Evolutionary conservation across 805 yeast genomes (phyloP).

Genomic region (Monosporozyma aquatica): DNA sequence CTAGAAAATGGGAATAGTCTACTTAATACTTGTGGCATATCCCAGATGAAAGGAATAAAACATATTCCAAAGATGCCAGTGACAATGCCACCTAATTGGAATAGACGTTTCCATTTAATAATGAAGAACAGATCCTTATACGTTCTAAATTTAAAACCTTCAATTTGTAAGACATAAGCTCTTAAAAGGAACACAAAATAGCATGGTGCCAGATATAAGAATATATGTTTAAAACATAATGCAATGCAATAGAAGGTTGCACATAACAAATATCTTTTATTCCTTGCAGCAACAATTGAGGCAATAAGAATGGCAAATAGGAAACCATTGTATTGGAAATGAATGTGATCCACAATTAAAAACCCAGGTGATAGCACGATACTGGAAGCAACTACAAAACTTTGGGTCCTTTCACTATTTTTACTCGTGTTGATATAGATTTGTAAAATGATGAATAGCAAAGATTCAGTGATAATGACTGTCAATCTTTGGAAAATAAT

Average conservation of each 20-base stretch:
- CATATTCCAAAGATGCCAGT: constrained; percentile 53
- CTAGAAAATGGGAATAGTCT: constrained; percentile 89
- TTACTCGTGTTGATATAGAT: constrained; percentile 50
- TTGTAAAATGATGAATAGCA: constrained; percentile 62
- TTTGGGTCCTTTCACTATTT: constrained; percentile 32
- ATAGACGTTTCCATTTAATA: constrained; percentile 46
- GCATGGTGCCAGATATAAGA: constrained; percentile 88
- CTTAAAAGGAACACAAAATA: constrained; percentile 73
- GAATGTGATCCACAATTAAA: constrained; percentile 86
- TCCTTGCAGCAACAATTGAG: constrained; percentile 62
- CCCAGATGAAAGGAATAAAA: constrained; percentile 70
- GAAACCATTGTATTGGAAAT: constrained; percentile 94
- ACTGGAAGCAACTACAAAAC: constrained; percentile 73
- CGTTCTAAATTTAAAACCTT: constrained; percentile 26
- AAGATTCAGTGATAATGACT: constrained; percentile 68
- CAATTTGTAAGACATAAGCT: constrained; percentile 51
- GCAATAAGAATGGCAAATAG: constrained; percentile 75
- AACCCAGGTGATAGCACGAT: constrained; percentile 84
- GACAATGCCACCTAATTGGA: constrained; percentile 58
- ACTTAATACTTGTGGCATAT: constrained; percentile 51
- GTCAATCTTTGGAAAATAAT: constrained; percentile 72
- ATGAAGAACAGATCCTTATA: constrained; percentile 29
- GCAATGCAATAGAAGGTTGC: constrained; percentile 65
- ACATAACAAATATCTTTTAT: constrained; percentile 46
- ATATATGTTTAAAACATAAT: constrained; percentile 90